Evolutionary conservation across 768 basidiomycete species (phyloP), one percentile per base, ranked within the genome.

Genomic region (Podaxis pistillaris): DNA sequence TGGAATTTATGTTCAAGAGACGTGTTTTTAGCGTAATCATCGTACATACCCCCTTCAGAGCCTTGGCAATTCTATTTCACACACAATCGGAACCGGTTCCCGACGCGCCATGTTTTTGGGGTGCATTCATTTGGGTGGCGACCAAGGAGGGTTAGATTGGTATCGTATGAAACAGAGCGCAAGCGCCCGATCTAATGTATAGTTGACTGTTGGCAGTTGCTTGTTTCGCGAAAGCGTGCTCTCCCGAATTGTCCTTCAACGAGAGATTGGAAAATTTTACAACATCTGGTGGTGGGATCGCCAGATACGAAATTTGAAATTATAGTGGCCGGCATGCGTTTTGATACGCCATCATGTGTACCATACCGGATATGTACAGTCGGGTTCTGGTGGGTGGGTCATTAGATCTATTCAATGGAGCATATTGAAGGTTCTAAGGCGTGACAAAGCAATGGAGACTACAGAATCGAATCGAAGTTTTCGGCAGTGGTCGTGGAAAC

Each of bases 111-210:
- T 9, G 38, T n/a, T 56, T 56, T 56, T 56, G 54, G 54, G 54
- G 54, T 55, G n/a, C 12, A 15, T 38, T 38, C 19, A 50, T 50
- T 49, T 40, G 22, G n/a, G 38, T 19, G 54, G 52, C 24, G 49
- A 50, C 51, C 51, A 53, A 37, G 36, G 41, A 56, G 54, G 38
- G 54, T 56, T 56, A 56, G 36, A 56, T 56, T 56, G 38, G 37
- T 56, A 37, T 37, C 54, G 54, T 56, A 50, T 24, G 49, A 12
- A 44, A 44, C 47, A 11, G 19, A 0, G 9, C n/a, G 1, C 8
- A 19, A 37, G 22, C 37, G 38, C 38, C n/a, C 54, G 12, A 56
- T 56, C 9, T n/a, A 17, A 11, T 22, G 44, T 8, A 46, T 19
- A 46, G 17, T 56, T n/a, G 28, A 22, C 51, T 53, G 54, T 24